Evolutionary conservation across 345 rosid genomes (phyloP).

Genomic region (Moricandia moricandioides): DNA sequence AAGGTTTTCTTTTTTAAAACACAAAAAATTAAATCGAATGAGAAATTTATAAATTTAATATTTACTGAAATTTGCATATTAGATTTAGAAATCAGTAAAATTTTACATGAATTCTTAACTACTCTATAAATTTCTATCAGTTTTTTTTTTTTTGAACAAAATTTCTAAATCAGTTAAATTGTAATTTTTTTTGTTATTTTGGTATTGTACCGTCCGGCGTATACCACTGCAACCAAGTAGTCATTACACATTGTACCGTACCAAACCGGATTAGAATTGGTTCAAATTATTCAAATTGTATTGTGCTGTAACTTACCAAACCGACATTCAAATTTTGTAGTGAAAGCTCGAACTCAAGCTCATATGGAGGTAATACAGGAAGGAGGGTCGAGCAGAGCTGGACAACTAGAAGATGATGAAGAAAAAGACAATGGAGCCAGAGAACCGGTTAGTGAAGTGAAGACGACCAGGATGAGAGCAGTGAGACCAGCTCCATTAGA

Average conservation of each 20-base stretch:
- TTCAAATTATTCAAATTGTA: neutral
- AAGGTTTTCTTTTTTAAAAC: no score
- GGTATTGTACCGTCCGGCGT: neutral
- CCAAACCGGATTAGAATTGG: neutral
- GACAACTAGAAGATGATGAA: constrained; percentile 33
- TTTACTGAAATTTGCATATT: no score
- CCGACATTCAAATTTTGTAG: neutral
- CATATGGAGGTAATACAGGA: constrained; percentile 52
- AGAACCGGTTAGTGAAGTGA: neutral
- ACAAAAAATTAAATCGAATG: no score
- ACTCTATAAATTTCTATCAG: no score
- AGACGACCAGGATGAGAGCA: constrained; percentile 3
- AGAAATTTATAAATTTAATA: no score
- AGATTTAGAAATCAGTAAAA: no score
- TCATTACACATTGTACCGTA: no score
- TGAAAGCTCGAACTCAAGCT: constrained; percentile 15
- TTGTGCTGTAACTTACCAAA: constrained; percentile 1
- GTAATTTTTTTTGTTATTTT: no score
- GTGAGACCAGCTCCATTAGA: constrained; percentile 52
- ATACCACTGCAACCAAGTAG: neutral
- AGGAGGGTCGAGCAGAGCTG: constrained; percentile 42
- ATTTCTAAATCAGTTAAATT: no score
- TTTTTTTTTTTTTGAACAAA: no score
- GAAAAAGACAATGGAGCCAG: neutral
- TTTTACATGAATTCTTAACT: no score